These are phyloP conservation scores for Dryas alaskensis DNA, from an alignment of 306 rosid genomes.

Conservation along the genomic window DNA sequence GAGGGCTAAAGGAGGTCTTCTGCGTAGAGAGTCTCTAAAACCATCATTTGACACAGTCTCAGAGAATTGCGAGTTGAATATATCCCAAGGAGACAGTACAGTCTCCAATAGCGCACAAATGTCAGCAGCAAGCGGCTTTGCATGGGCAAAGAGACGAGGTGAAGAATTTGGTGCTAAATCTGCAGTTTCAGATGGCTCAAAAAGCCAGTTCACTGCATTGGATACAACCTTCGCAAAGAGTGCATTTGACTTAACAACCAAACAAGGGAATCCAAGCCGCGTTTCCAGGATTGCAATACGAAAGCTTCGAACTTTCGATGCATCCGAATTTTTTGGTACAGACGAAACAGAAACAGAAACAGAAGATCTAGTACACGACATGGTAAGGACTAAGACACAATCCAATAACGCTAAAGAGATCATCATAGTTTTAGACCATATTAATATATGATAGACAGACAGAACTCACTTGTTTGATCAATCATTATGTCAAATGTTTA, in stretches of 20 bases:
- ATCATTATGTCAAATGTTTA: not conserved
- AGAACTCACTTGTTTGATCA: too few species aligned
- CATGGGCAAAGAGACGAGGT: constrained; percentile 68
- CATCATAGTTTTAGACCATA: too few species aligned
- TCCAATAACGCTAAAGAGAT: too few species aligned
- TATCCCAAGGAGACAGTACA: constrained; percentile 39
- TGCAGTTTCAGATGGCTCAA: constrained; percentile 73
- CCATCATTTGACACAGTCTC: constrained; percentile 50
- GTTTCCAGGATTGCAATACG: constrained; percentile 15
- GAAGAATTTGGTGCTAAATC: constrained; percentile 51
- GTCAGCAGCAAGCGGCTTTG: constrained; percentile 56
- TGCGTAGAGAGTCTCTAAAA: constrained; percentile 38
- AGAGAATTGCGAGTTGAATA: constrained; percentile 41
- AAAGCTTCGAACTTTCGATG: constrained; percentile 46
- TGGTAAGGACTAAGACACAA: constrained; percentile 28
- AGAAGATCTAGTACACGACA: constrained; percentile 20
- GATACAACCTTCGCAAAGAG: constrained; percentile 74
- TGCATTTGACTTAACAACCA: constrained; percentile 41
- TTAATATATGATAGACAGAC: too few species aligned
- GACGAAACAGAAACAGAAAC: not conserved
- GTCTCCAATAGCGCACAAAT: constrained; percentile 45
- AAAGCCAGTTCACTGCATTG: constrained; percentile 78
- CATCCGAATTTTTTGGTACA: constrained; percentile 29
- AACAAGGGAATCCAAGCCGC: constrained; percentile 20
- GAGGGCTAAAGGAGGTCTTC: constrained; percentile 37